Base-by-base conservation (phyloP, 73 alveolate species). In the Stentor roeselii region DNA sequence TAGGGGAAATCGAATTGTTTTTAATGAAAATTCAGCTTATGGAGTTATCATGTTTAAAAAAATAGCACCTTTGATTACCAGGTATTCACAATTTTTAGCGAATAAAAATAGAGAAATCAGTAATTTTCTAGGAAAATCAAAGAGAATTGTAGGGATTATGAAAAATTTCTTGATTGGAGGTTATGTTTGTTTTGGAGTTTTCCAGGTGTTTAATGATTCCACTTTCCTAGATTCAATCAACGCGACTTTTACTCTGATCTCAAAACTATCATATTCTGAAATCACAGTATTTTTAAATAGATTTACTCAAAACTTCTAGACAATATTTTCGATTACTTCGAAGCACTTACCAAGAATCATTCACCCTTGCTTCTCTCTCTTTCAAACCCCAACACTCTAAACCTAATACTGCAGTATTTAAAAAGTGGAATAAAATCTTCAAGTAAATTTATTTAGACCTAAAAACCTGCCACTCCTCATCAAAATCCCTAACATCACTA, bases 171-270 rank as follows among this genome's bases (percentile, higher is more conserved):
- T 39, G 30, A 37, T 34, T 76, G 84, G 84, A 1, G 34, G 60
- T 14, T 76, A 76, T 39, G 84, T 76, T n/a, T 27, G 74, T 41
- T 76, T 76, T 35, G 84, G 84, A 6, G 59, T 76, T 2, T 76
- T 76, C 3, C 38, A 76, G 14, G 38, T 76, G 39, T 76, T 36
- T 76, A 40, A 40, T 32, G 84, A 76, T 34, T 15, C 80, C 59
- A 36, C 82, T 40, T 76, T 76, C n/a, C 21, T 76, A n/a, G 74
- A 76, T 27, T 37, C 75, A 1, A 27, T 41, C 6, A n/a, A 35
- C 1, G 39, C 38, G 60, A 21, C 60, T 2, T 76, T 76, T 39
- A n/a, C 11, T 15, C 41, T 67, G 27, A 67, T 67, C 11, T 36
- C 21, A 30, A n/a, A 30, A 1, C n/a, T 67, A 1, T 27, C 41